Percentiles rank a stretch among this genome's conserved stretches.
phyloP scores from a whole-genome alignment of 495 filamentous ascomycete species.

The Penicillium manginii region DNA sequence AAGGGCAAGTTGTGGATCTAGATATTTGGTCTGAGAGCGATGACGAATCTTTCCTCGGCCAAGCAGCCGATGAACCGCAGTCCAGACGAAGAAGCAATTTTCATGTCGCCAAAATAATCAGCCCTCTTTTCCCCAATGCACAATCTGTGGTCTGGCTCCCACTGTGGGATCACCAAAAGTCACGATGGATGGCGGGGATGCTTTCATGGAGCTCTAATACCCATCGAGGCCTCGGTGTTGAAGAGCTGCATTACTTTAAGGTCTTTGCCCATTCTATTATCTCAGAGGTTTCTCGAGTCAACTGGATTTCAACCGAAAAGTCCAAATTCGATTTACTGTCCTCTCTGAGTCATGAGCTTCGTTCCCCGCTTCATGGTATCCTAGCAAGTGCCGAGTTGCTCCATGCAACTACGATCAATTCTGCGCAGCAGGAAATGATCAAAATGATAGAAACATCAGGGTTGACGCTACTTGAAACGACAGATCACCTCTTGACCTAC shows the following conservation, averaged over 20 bases:
- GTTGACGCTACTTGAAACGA: conserved; percentile 68
- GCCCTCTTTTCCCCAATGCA: conserved; percentile 48
- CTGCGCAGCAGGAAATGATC: conserved; percentile 59
- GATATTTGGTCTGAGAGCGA: conserved; percentile 1
- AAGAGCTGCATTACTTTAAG: conserved; percentile 58
- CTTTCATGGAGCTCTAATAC: conserved; percentile 59
- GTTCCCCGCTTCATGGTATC: conserved; percentile 72
- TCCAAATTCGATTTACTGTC: conserved; percentile 73
- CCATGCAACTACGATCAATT: conserved; percentile 53
- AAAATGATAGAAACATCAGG: conserved; percentile 68
- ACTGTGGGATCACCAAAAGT: conserved; percentile 63
- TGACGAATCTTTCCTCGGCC: conserved; percentile 5
- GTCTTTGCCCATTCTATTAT: conserved; percentile 65
- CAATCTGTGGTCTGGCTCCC: conserved; percentile 61
- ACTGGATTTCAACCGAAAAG: conserved; percentile 51
- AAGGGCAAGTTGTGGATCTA: conserved; percentile 34
- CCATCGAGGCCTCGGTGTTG: conserved; percentile 41
- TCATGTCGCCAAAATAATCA: conserved; percentile 8
- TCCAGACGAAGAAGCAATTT: neutral
- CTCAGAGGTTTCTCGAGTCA: conserved; percentile 59
- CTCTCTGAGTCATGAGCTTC: conserved; percentile 73
- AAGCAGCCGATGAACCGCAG: neutral
- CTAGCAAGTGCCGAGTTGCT: conserved; percentile 68
- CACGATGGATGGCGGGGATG: conserved; percentile 64
- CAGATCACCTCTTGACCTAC: conserved; percentile 68